Evolutionary conservation across 345 rosid genomes (phyloP), one percentile per base, ranked within the genome.

Genomic region (Lumnitzera racemosa): DNA sequence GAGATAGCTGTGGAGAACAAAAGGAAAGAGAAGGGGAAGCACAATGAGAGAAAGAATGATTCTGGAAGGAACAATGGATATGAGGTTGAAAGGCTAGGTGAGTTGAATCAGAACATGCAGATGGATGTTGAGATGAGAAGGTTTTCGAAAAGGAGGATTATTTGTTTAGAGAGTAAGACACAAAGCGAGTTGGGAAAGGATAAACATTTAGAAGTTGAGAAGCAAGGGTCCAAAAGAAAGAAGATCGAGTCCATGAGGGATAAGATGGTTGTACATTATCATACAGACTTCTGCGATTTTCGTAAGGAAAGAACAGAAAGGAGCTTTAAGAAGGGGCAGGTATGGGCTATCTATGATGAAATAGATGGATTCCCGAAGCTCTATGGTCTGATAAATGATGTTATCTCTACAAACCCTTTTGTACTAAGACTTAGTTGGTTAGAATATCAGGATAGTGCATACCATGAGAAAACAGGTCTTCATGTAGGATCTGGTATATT

Each of bases 311-410:
- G 87, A 74, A 59, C 46, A 15, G 91, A 80, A 61, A 83, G 74
- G 69, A 80, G 74, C 53, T 84, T 86, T 57, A 85, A 80, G 78
- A 87, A 82, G 74, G 94, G 96, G 66, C 96, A 89, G 70, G 77
- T 92, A 46, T 89, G 96, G 96, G 94, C 94, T 23, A 57, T 78
- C 47, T 87, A 89, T 15, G 78, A 80, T 52, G 78, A 78, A 63
- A 79, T 70, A 47, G 83, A 84, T 55, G 76, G 82, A 59, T 72
- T 84, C 83, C 98, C 95, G 13, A 79, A 92, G 75, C 76, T 65
- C 67, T 92, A 92, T 74, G 79, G 90, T 70, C 70, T 92, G 80
- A 74, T 92, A 43, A 81, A 78, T 47, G 96, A 92, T 73, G 89
- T 86, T 51, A 57, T 81, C 69, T 80, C 92, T 11, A 47, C 80